Percentiles rank a stretch among this genome's conserved stretches.
Evolutionary conservation across 1,139 yeast genomes (phyloP).

Genomic region (Hemisphaericaspora subhashii): DNA sequence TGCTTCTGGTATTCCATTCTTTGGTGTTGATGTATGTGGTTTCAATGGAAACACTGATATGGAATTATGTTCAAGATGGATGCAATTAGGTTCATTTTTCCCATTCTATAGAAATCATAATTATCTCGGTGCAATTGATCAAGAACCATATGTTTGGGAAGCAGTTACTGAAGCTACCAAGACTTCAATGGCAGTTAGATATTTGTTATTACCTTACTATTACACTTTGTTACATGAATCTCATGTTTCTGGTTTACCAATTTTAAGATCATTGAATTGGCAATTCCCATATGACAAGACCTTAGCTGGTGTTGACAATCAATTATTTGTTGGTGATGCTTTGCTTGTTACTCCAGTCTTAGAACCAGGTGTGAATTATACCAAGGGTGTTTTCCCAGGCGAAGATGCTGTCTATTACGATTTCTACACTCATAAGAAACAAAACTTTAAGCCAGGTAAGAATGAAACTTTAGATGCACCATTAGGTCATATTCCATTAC

Average conservation of each 20-base stretch:
- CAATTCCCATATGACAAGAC: conserved; percentile 19
- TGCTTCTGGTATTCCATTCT: conserved; percentile 22
- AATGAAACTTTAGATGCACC: conserved; percentile 25
- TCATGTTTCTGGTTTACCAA: conserved; percentile 22
- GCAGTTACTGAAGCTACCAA: conserved; percentile 20
- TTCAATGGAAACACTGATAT: conserved; percentile 23
- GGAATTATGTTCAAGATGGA: conserved; percentile 27
- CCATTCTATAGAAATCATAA: conserved; percentile 27
- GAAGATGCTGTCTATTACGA: conserved; percentile 30
- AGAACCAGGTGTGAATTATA: conserved; percentile 22
- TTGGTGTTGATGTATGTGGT: conserved; percentile 26
- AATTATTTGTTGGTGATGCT: conserved; percentile 26
- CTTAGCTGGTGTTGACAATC: conserved; percentile 20
- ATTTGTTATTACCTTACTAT: conserved; percentile 23
- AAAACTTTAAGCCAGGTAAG: conserved; percentile 20
- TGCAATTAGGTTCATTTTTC: conserved; percentile 26
- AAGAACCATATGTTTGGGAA: conserved; percentile 25
- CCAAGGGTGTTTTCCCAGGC: conserved; percentile 27
- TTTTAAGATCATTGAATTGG: conserved; percentile 23
- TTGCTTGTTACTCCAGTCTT: conserved; percentile 25
- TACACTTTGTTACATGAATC: conserved; percentile 23
- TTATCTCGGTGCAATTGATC: conserved; percentile 21
- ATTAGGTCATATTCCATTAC: conserved; percentile 24
- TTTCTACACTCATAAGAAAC: conserved; percentile 28
- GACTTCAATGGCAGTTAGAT: conserved; percentile 21